A percentile compares a stretch with the other conserved stretches of the same genome.
Conservation (phyloP, 768 basidiomycete species). For the Leccinum sublutescens region DNA sequence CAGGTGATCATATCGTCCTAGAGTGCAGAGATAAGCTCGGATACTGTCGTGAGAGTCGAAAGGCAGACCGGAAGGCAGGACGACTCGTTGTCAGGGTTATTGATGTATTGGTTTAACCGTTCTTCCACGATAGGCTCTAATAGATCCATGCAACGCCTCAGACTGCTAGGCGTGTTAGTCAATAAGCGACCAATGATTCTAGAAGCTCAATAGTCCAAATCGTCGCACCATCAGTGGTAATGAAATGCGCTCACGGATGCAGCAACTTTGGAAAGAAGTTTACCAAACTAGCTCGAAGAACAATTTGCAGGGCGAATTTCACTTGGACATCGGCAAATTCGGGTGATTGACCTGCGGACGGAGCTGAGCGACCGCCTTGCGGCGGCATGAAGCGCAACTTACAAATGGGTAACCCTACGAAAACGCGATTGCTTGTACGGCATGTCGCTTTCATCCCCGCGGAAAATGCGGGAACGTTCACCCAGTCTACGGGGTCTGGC, state of each 20-base stretch:
- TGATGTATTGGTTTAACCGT: constrained; percentile 30
- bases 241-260: constrained; percentile 31
- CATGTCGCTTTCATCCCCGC: constrained; percentile 33
- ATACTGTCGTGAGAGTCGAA: constrained; percentile 1
- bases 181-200: constrained; percentile 34
- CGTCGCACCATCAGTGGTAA: constrained; percentile 6
- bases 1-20: constrained; percentile 42
- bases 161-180: constrained; percentile 33
- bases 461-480: constrained; percentile 25
- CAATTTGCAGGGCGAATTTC: constrained; percentile 36
- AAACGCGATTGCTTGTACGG: constrained; percentile 41
- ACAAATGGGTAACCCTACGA: constrained; percentile 41
- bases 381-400: constrained; percentile 11
- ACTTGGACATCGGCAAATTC: constrained; percentile 36
- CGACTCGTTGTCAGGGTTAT: constrained; percentile 19
- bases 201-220: constrained; percentile 15
- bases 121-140: constrained; percentile 34
- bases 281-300: constrained; percentile 32
- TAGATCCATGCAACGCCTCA: constrained; percentile 29
- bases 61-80: constrained; percentile 34
- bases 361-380: constrained; percentile 8
- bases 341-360: constrained; percentile 33
- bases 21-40: constrained; percentile 4
- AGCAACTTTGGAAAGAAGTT: constrained; percentile 35
- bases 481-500: constrained; percentile 28